Base-by-base conservation (phyloP, 495 filamentous ascomycete genomes). In the Hyphodiscus hymeniophilus region DNA sequence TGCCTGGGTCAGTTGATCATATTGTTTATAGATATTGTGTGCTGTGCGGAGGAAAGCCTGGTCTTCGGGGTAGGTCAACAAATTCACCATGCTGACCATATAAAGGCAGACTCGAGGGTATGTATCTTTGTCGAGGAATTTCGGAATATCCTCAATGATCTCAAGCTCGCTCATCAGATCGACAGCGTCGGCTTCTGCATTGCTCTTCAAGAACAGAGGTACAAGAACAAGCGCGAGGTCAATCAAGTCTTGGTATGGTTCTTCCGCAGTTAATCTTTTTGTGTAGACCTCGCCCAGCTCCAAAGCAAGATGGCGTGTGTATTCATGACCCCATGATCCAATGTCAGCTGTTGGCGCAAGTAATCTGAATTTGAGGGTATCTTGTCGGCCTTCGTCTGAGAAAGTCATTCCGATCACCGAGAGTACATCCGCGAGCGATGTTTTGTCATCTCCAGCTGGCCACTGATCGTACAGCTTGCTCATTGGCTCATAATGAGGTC, bases 321-420 rank as follows among this genome's bases (percentile, higher is more conserved):
- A 99, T 76, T 99, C 92, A 66, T 99, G 92, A 44, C 92, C 92
- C 92, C 92, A 99, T 10, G 90, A 94, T 33, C 84, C 88, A 60
- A 96, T 85, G 64, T 99, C 92, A 57, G 87, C 74, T 12, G 89
- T 88, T 35, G 90, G 90, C 21, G 90, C 81, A 26, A 95, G 76
- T 15, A 99, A 75, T 54, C 92, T 81, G 68, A 91, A 99, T 66
- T 94, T 97, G 51, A 99, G 76, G 30, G 91, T 94, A 64, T 97
- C 94, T 57, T 92, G 76, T 61, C 90, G 84, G 60, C 94, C 85
- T 65, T 97, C 94, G 56, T 97, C 92, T 43, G 91, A 92, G 65
- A 90, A 95, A 32, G 94, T 99, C 92, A 99, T 99, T 52, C 92
- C 92, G 45, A 99, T 84, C 17, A 99, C 91, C 5, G 92, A 97